Percentiles rank a stretch among this genome's conserved stretches.
Evolutionary conservation across 2,329 filamentous ascomycete species (phyloP).

Genomic region (Arthrobotrys iridis): DNA sequence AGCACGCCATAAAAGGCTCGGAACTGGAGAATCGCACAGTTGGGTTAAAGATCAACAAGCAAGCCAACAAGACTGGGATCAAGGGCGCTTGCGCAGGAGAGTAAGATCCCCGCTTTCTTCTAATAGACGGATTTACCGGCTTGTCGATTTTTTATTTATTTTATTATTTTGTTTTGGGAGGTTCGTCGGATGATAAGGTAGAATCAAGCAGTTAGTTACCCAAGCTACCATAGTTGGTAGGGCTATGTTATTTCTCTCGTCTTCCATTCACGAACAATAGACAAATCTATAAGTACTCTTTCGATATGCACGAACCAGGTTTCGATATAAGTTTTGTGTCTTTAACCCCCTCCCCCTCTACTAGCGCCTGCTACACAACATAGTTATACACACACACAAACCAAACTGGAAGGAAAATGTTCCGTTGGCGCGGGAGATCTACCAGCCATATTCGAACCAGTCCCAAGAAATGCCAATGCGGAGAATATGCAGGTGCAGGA

Average conservation of each 20-base stretch:
- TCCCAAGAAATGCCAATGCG: slow-evolving; percentile 52
- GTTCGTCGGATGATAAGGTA: slow-evolving; percentile 45
- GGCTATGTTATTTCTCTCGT: neutral
- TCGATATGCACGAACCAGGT: slow-evolving; percentile 10
- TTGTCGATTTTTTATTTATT: slow-evolving; percentile 15
- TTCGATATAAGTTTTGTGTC: neutral
- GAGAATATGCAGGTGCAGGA: slow-evolving; percentile 51
- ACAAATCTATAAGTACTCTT: neutral
- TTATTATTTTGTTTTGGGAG: too few species aligned
- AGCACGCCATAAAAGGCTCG: slow-evolving; percentile 8
- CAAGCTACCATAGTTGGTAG: neutral
- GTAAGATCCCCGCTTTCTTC: neutral
- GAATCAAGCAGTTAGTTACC: slow-evolving; percentile 15
- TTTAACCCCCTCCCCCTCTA: neutral
- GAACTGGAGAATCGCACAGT: neutral
- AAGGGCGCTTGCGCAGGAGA: slow-evolving; percentile 15
- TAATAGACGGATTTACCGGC: neutral
- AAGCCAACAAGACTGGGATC: slow-evolving; percentile 18
- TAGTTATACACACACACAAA: neutral
- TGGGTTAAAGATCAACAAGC: neutral
- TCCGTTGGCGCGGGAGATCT: slow-evolving; percentile 45
- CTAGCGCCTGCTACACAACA: slow-evolving; percentile 1
- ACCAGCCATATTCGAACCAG: slow-evolving; percentile 51
- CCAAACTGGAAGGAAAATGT: slow-evolving; percentile 12
- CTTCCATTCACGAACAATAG: neutral